These are phyloP conservation scores for grape (Vitis vinifera) DNA, from an alignment of 164 flowering plant genomes.

Conservation along the genomic window DNA sequence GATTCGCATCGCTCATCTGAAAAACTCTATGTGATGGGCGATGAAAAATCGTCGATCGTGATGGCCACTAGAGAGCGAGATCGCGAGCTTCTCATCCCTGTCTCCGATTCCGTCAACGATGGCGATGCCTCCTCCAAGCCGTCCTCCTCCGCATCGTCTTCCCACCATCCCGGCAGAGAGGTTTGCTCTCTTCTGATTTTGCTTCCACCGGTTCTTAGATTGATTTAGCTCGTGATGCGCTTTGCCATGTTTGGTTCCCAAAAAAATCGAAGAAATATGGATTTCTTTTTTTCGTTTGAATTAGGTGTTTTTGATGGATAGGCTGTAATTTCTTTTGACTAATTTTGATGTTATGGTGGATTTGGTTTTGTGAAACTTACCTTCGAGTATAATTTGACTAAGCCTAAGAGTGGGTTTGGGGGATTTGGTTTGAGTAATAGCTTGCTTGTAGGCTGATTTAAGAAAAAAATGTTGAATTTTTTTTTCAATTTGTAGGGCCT, in stretches of 20 bases:
- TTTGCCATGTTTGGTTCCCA: too few species aligned
- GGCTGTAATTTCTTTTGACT: too few species aligned
- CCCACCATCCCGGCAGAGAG: constrained; percentile 82
- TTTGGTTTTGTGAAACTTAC: too few species aligned
- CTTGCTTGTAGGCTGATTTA: too few species aligned
- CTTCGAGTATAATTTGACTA: too few species aligned
- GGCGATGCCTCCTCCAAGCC: constrained; percentile 53
- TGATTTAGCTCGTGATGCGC: neutral
- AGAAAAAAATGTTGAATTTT: neutral
- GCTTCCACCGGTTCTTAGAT: neutral
- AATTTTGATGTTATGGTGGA: too few species aligned
- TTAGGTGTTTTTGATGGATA: too few species aligned
- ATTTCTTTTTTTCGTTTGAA: too few species aligned
- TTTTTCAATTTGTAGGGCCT: neutral
- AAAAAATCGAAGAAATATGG: too few species aligned
- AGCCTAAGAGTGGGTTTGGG: too few species aligned
- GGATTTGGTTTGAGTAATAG: too few species aligned
- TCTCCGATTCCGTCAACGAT: constrained; percentile 49
- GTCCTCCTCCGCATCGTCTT: constrained; percentile 58
- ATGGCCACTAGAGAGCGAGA: constrained; percentile 73
- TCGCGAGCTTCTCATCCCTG: constrained; percentile 88
- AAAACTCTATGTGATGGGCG: constrained; percentile 50
- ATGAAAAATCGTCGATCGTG: constrained; percentile 53
- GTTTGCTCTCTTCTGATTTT: constrained; percentile 23
- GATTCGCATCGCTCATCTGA: neutral